phyloP scores from a whole-genome alignment of 2,329 filamentous ascomycete genomes.

The Cercospora berteroae region DNA sequence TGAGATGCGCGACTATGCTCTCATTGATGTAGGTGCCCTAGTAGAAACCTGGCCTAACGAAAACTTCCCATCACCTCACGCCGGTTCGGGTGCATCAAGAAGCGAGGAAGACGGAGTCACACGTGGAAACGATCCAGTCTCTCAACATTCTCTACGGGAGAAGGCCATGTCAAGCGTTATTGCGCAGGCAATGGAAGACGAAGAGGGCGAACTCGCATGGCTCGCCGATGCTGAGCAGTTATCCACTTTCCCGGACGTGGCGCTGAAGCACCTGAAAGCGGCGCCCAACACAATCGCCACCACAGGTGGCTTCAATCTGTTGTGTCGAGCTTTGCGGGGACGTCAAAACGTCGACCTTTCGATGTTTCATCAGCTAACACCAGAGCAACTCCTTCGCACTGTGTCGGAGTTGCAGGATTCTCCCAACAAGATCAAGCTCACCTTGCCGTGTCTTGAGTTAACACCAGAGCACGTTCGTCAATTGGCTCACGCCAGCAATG shows the following conservation, averaged over 20 bases:
- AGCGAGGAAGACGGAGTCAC: too few relatives aligned
- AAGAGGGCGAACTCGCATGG: too few relatives aligned
- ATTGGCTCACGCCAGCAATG: not conserved
- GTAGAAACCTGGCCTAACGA: too few relatives aligned
- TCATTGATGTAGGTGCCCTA: too few relatives aligned
- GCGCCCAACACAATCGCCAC: not conserved
- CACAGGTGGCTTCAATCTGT: not conserved
- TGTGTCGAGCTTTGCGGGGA: not conserved
- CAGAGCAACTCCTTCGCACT: not conserved
- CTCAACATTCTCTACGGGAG: too few relatives aligned
- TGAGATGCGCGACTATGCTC: too few relatives aligned
- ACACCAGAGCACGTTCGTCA: not conserved
- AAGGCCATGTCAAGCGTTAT: too few relatives aligned
- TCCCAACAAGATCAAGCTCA: not conserved
- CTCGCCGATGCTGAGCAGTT: too few relatives aligned
- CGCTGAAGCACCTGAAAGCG: not conserved
- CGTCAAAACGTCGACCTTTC: conserved; percentile 2
- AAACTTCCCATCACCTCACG: too few relatives aligned
- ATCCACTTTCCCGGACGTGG: not conserved
- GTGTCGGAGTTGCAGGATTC: not conserved
- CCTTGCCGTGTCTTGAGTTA: not conserved
- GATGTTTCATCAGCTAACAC: not conserved
- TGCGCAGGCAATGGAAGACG: too few relatives aligned
- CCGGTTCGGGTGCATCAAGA: too few relatives aligned
- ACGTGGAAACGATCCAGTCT: too few relatives aligned